Evolutionary conservation across 768 basidiomycete species (phyloP), one percentile per base, ranked within the genome.

Genomic region (Trametes meyenii): DNA sequence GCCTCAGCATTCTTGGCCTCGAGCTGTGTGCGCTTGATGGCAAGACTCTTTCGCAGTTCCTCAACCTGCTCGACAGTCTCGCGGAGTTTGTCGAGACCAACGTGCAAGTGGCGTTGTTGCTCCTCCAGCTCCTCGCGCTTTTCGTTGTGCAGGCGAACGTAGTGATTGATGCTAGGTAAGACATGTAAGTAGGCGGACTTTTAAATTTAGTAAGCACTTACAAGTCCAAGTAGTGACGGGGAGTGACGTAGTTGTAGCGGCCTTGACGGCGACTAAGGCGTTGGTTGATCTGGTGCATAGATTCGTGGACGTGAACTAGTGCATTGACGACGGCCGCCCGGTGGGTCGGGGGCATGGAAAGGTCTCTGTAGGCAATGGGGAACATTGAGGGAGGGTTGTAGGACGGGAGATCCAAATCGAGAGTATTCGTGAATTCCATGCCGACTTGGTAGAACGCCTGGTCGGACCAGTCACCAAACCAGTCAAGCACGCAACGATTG

Each of bases 401-500:
- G 0, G 87, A 84, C 5, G 91, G 81, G 39, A 93, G 74, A 69
- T 98, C 97, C 65, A 99, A 83, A 74, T 98, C 97, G 66, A 99
- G 83, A 0, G 91, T 89, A 54, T 92, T 85, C 1, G 96, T 98
- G 75, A 99, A 96, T 75, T 98, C 97, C 81, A 91, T 86, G 44
- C 92, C 97, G 62, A 99, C 97, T 79, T 98, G 97, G 72, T 91
- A 98, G 76, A 98, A 92, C 0, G 97, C 96, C 72, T 98, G 96
- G 68, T 97, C 94, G 16, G 96, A 94, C 97, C 97, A 99, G 72
- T 98, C 96, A 26, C 97, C 97, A 68, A 98, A 98, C 97, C 97
- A 99, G 74, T 99, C 96, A 59, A 99, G 81, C 8, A 99, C 97
- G 73, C 97, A 99, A 78, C 97, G 90, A 78, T 99, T 99, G 87